Evolutionary conservation across 768 basidiomycete species (phyloP).

Genomic region (Suillus fuscotomentosus): DNA sequence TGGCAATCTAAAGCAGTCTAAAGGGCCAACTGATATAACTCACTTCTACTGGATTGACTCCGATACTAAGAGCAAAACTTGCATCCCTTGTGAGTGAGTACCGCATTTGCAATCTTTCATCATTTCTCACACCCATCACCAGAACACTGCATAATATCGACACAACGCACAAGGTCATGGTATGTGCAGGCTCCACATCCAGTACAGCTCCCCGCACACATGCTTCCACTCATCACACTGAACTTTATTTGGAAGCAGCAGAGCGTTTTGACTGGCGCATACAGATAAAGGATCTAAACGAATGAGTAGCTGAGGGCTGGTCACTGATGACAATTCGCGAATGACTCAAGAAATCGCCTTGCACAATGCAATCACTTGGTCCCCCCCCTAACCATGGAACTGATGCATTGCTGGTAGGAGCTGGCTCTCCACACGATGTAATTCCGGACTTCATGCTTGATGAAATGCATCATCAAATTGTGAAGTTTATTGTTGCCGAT

Average conservation of each 20-base stretch:
- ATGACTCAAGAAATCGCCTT: background rate
- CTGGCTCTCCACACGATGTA: too few species aligned
- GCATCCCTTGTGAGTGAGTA: background rate
- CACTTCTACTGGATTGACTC: background rate
- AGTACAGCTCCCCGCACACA: background rate
- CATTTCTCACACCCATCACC: background rate
- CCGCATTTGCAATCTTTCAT: background rate
- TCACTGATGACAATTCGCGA: background rate
- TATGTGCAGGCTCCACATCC: background rate
- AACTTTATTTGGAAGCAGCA: background rate
- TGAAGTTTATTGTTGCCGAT: too few species aligned
- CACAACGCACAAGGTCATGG: background rate
- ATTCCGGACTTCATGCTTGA: too few species aligned
- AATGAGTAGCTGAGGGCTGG: background rate
- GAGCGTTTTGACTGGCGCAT: background rate
- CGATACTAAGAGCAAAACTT: background rate
- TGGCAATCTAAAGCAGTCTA: background rate
- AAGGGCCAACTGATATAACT: background rate
- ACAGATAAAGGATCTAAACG: background rate
- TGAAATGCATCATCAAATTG: too few species aligned
- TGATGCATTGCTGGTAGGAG: background rate
- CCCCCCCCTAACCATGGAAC: background rate
- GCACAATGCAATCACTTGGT: background rate
- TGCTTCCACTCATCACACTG: background rate
- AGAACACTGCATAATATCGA: background rate